Evolutionary conservation across 2,329 filamentous ascomycete genomes (phyloP).

Genomic region (Camillea tinctor): DNA sequence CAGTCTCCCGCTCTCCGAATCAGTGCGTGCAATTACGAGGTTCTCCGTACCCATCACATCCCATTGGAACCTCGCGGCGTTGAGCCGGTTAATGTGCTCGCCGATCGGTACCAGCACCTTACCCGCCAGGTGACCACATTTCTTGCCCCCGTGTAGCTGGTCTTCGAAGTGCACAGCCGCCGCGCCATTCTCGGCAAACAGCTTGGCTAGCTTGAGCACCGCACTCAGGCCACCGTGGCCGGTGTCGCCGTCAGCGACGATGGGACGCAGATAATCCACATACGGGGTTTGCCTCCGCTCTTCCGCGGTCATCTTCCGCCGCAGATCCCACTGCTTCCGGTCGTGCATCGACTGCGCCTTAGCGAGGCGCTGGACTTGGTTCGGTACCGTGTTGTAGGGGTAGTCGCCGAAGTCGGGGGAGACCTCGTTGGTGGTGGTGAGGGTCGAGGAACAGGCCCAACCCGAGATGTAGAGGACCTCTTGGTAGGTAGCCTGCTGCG

Average conservation of each 20-base stretch:
- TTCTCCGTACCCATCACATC: slow-evolving; percentile 97
- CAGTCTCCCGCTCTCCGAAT: slow-evolving; percentile 90
- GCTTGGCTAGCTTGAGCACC: slow-evolving; percentile 92
- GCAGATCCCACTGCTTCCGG: slow-evolving; percentile 86
- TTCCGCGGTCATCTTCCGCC: slow-evolving; percentile 73
- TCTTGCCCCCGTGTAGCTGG: slow-evolving; percentile 96
- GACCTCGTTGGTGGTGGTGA: slow-evolving; percentile 95
- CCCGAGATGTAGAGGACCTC: slow-evolving; percentile 95
- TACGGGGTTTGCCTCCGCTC: slow-evolving; percentile 77
- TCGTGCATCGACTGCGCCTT: slow-evolving; percentile 98
- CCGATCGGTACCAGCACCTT: slow-evolving; percentile 93
- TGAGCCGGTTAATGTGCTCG: slow-evolving; percentile 94
- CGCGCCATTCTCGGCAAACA: slow-evolving; percentile 95
- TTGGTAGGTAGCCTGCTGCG: slow-evolving; percentile 93
- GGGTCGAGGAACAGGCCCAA: slow-evolving; percentile 92
- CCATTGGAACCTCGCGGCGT: slow-evolving; percentile 94
- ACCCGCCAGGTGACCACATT: slow-evolving; percentile 93
- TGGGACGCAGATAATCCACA: slow-evolving; percentile 88
- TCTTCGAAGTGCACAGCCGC: slow-evolving; percentile 98
- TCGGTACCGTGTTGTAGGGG: slow-evolving; percentile 97
- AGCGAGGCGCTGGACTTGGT: slow-evolving; percentile 93
- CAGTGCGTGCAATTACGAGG: slow-evolving; percentile 89
- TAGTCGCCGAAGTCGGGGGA: slow-evolving; percentile 98
- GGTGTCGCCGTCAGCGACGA: slow-evolving; percentile 94
- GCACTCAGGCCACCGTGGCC: slow-evolving; percentile 91